Base-by-base conservation (phyloP, 805 yeast species). In the Ogataea pini region DNA sequence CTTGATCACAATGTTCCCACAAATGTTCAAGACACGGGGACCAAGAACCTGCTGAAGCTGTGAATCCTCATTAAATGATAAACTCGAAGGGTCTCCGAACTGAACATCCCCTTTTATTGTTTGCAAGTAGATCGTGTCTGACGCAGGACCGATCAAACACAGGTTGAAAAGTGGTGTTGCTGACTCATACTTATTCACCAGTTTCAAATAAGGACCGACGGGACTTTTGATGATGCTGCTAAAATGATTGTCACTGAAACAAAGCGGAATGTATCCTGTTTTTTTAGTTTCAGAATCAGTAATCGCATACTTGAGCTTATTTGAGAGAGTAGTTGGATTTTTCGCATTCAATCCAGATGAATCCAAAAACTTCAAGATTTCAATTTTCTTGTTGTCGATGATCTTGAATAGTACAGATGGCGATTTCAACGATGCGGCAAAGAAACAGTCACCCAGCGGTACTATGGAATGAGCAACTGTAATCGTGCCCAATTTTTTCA, bases 341-440 rank as follows among this genome's bases (percentile, higher is more conserved):
- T 13, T 27, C 4, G 32, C 4, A 2, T 3, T 3, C 16, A 46
- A 34, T 2, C 24, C 19, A 27, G 36, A 42, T 3, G 14, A 7
- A 16, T 10, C 27, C 17, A 43, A 31, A 27, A 8, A 14, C 36
- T 12, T 25, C 32, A 40, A 28, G 12, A 42, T 24, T n/a, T 38
- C 24, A 6, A 42, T 18, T 17, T 13, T 12, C 14, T 20, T 17
- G 4, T 16, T 16, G 16, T 36, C 13, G 7, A 9, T 9, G 7
- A 49, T 10, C 24, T 28, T 20, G 37, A 49, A 49, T 4, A 45
- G 2, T 12, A 42, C 39, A 17, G 52, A 42, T 10, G 28, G 20
- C 17, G 49, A 45, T 4, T 22, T 7, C 14, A 18, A n/a, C 7
- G 52, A 49, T 3, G 36, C 42, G 14, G 44, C 46, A 25, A 49